Conservation (phyloP, 1,284 basidiomycete species). For the Rhodotorula mucilaginosa region DNA sequence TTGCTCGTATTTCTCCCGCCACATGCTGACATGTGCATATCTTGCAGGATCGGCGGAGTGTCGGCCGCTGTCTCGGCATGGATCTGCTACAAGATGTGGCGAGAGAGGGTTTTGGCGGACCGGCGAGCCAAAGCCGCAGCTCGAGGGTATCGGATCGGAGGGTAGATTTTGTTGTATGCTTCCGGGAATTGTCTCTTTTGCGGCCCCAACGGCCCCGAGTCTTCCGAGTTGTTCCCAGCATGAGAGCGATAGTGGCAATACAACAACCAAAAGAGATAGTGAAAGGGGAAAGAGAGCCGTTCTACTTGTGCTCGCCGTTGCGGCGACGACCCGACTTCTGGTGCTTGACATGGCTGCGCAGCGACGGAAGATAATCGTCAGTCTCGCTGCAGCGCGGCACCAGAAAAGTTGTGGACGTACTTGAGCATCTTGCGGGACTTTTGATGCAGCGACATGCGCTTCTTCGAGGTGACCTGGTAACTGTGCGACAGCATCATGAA, state of each 20-base stretch:
- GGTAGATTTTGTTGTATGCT: not conserved
- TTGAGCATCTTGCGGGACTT: slow-evolving; percentile 36
- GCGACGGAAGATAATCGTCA: not conserved
- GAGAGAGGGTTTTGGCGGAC: not conserved
- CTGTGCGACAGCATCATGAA: slow-evolving; percentile 36
- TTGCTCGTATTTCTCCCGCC: no score
- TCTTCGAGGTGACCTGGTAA: slow-evolving; percentile 25
- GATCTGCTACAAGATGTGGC: slow-evolving; percentile 39
- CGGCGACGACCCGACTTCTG: slow-evolving; percentile 12
- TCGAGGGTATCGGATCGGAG: slow-evolving; percentile 8
- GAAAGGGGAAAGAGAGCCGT: no score
- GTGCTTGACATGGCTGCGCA: slow-evolving; percentile 11
- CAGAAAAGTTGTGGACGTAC: slow-evolving; percentile 24
- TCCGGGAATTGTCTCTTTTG: not conserved
- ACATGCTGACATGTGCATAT: not conserved
- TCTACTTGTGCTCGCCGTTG: slow-evolving; percentile 20
- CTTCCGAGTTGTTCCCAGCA: no score
- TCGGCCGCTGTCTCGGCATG: slow-evolving; percentile 35
- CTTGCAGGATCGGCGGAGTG: slow-evolving; percentile 38
- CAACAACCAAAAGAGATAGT: not conserved
- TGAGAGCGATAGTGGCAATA: not conserved
- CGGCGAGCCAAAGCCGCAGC: not conserved
- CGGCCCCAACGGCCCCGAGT: not conserved
- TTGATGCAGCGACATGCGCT: slow-evolving; percentile 31
- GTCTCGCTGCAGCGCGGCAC: not conserved